These are phyloP conservation scores for Cyberlindnera veronae DNA, from an alignment of 805 yeast species.

Conservation along the genomic window DNA sequence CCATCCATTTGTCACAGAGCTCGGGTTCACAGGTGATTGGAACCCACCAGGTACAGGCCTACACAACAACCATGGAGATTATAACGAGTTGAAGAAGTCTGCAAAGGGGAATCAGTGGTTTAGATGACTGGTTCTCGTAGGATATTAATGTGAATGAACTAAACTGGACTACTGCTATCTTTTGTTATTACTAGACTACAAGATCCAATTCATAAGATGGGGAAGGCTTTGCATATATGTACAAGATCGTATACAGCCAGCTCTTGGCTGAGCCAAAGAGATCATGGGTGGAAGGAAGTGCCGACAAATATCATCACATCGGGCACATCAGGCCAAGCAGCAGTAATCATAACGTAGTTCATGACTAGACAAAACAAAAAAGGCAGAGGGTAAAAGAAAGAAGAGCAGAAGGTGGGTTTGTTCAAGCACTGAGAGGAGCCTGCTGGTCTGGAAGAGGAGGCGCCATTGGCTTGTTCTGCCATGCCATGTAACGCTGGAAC, in stretches of 20 bases:
- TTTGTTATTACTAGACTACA: too few species aligned
- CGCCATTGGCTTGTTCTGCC: conserved; percentile 71
- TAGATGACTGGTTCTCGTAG: conserved; percentile 1
- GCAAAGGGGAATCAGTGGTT: conserved; percentile 19
- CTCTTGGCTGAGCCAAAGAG: neutral
- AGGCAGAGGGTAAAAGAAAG: neutral
- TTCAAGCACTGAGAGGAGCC: conserved; percentile 21
- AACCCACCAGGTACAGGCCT: conserved; percentile 41
- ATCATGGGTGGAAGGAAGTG: neutral
- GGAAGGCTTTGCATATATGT: conserved; percentile 4
- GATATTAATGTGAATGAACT: neutral
- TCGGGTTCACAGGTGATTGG: conserved; percentile 51
- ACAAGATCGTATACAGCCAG: neutral
- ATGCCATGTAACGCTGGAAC: conserved; percentile 86
- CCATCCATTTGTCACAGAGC: conserved; percentile 84
- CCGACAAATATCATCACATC: neutral
- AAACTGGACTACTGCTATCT: neutral
- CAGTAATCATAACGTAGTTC: neutral
- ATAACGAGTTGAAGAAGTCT: conserved; percentile 10
- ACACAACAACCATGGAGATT: neutral
- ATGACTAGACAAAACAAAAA: neutral
- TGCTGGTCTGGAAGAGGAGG: conserved; percentile 48
- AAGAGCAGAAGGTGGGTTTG: neutral
- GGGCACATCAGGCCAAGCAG: too few species aligned
- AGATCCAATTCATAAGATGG: neutral